Conservation (phyloP, 139 green algal genomes). For the Chlorella sp. region DNA sequence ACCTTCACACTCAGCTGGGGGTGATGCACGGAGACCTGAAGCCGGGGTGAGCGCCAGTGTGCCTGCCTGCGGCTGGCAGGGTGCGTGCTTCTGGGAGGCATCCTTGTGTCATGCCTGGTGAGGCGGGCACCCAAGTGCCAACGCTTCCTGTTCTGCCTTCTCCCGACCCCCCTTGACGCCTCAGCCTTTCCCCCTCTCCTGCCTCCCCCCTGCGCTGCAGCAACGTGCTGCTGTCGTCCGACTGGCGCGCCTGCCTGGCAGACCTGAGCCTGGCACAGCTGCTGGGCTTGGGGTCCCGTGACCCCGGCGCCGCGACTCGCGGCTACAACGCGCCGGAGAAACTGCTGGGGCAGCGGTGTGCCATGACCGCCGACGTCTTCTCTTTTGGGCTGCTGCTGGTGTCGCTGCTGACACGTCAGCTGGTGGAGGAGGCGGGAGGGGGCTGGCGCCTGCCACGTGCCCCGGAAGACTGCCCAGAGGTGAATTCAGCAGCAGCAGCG, state of each 20-base stretch:
- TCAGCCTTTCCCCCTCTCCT: no score
- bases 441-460: neutral
- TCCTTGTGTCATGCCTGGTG: no score
- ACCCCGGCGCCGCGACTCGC: neutral
- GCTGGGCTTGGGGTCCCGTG: neutral
- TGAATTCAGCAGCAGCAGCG: neutral
- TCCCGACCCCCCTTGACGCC: neutral
- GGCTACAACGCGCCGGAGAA: neutral
- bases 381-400: neutral
- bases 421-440: neutral
- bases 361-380: neutral
- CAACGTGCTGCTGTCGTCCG: slow-evolving; percentile 1
- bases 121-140: no score
- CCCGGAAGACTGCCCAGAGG: neutral
- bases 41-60: neutral
- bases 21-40: neutral
- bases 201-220: neutral
- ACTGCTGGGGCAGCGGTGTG: neutral
- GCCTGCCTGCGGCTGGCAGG: no score
- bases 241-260: slow-evolving; percentile 1
- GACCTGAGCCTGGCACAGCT: neutral
- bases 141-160: no score
- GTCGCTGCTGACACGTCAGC: neutral
- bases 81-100: no score
- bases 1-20: neutral